Conservation (phyloP, 1,284 basidiomycete species). For the Trametes hirsuta region DNA sequence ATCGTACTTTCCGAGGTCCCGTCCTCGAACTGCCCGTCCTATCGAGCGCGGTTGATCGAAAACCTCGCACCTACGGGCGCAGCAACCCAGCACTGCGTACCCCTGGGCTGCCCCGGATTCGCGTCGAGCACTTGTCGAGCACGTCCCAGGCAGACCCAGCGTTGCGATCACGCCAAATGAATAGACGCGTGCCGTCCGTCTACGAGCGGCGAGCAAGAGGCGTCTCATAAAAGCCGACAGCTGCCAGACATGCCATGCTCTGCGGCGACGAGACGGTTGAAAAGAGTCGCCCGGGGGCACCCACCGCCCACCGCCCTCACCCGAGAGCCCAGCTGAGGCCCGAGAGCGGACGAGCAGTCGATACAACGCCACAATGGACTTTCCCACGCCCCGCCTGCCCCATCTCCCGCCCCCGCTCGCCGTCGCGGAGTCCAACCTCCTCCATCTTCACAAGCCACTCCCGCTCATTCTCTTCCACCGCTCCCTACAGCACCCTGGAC, state of each 20-base stretch:
- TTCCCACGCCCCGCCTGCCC: constrained; percentile 7
- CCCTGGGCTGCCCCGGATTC: constrained; percentile 8
- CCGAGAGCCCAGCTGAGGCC: neutral
- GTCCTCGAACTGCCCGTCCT: too few species aligned
- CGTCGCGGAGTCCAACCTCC: neutral
- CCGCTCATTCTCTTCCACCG: constrained; percentile 18
- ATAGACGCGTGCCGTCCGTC: constrained; percentile 8
- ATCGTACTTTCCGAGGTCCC: too few species aligned
- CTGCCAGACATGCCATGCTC: neutral
- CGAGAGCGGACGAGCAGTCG: neutral
- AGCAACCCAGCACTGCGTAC: neutral
- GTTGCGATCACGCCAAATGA: constrained; percentile 7
- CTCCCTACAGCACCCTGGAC: constrained; percentile 12
- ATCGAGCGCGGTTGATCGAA: too few species aligned
- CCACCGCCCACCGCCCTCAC: neutral
- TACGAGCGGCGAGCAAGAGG: neutral
- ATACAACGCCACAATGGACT: constrained; percentile 8
- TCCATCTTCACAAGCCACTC: constrained; percentile 7
- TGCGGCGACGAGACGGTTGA: constrained; percentile 4
- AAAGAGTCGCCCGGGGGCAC: constrained; percentile 1
- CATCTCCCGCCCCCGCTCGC: constrained; percentile 3
- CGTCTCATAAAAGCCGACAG: constrained; percentile 9
- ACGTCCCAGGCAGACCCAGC: neutral
- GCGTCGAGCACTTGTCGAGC: neutral
- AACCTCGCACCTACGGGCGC: neutral